These are phyloP conservation scores for Tetracladium maxilliforme DNA, from an alignment of 2,329 filamentous ascomycete species.

Conservation along the genomic window DNA sequence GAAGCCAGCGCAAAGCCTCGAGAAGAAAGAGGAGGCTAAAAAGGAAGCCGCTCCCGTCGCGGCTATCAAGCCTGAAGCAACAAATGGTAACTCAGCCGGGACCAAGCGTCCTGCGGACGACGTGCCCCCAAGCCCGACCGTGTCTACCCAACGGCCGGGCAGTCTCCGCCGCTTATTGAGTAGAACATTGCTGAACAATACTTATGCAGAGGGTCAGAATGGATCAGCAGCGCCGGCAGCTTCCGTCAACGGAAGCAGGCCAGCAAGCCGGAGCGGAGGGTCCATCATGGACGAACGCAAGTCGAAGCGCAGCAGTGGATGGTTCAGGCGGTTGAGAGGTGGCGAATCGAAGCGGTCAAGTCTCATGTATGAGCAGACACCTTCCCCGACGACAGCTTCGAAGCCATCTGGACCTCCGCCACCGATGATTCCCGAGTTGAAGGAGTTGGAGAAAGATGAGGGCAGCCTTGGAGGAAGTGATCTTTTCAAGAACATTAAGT, in stretches of 20 bases:
- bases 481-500: slow-evolving; percentile 20
- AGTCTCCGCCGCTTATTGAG: slow-evolving; percentile 20
- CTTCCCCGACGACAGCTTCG: not conserved
- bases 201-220: slow-evolving; percentile 12
- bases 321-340: slow-evolving; percentile 15
- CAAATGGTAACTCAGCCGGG: slow-evolving; percentile 4
- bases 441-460: slow-evolving; percentile 12
- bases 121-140: slow-evolving; percentile 7
- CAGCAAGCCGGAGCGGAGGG: slow-evolving; percentile 5
- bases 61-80: slow-evolving; percentile 2
- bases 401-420: slow-evolving; percentile 10
- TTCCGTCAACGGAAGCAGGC: slow-evolving; percentile 11
- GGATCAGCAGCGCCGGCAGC: slow-evolving; percentile 11
- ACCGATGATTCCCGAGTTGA: slow-evolving; percentile 16
- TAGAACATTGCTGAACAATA: slow-evolving; percentile 16
- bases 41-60: slow-evolving; percentile 10
- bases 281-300: too few relatives aligned
- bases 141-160: slow-evolving; percentile 14
- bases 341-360: too few relatives aligned
- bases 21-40: not conserved
- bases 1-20: not conserved
- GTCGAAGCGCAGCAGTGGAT: slow-evolving; percentile 13
- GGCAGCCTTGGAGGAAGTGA: slow-evolving; percentile 14
- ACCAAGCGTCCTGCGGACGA: slow-evolving; percentile 6
- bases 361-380: too few relatives aligned